Evolutionary conservation across 495 filamentous ascomycete species (phyloP), one percentile per base, ranked within the genome.

Genomic region (Saxispiralis lemnorum): DNA sequence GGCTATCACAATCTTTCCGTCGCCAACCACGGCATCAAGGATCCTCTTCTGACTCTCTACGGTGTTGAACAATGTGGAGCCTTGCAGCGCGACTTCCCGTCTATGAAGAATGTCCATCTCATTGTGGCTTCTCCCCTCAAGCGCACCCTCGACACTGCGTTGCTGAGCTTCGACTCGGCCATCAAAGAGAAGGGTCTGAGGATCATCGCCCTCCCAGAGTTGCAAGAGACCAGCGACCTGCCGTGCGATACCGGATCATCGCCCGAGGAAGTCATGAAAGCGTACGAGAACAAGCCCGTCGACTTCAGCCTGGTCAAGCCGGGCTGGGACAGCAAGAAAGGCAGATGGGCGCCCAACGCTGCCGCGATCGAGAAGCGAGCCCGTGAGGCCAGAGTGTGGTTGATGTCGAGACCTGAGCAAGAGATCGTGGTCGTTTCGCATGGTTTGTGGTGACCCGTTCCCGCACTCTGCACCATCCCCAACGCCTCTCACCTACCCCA

Each of bases 71-170:
- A 95, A 72, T 93, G 87, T 63, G 56, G 54, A 3, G 56, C 63
- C 4, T 75, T 95, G 19, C 56, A 63, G 41, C 51, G 63, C 2
- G 54, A 41, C 19, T 93, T 93, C 60, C 80, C 81, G 10, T 51
- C 64, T 56, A 57, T 71, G 30, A 59, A 85, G 56, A 74, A 74
- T 9, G 61, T 88, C 58, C 76, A 77, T 6, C 69, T 86, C 40
- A 67, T 94, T 1, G 72, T 87, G 14, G 76, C 83, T 36, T 93
- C 84, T 0, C 87, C 88, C 1, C 68, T 94, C 38, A 77, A 78
- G 17, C 78, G 88, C 42, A 92, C 88, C 2, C 63, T 96, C 28
- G 78, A 81, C 57, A 94, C 88, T 0, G 75, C 79, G 5, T 67
- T 93, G 9, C 61, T 75, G 39, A 72, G 71, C 37, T 94, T 94